These are phyloP conservation scores for Boletus vermiculosoides DNA, from an alignment of 768 basidiomycete genomes.

Conservation along the genomic window DNA sequence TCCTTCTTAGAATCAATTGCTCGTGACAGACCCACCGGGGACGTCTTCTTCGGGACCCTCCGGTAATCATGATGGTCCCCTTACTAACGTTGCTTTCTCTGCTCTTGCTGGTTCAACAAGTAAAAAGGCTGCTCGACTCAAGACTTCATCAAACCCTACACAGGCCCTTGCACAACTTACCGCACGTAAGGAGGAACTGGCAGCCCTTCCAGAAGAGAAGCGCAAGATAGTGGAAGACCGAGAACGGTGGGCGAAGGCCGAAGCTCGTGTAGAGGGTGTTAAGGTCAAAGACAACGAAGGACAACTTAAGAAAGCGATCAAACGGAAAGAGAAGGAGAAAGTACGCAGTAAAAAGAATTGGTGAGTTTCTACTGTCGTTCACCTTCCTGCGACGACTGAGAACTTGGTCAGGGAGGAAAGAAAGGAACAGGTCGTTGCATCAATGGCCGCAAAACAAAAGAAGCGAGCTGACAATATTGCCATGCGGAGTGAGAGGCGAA, in stretches of 20 bases:
- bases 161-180: constrained; percentile 83
- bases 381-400: background rate
- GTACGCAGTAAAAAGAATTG: constrained; percentile 80
- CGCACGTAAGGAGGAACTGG: constrained; percentile 74
- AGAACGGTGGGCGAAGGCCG: constrained; percentile 89
- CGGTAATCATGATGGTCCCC: constrained; percentile 38
- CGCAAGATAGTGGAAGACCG: constrained; percentile 76
- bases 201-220: constrained; percentile 77
- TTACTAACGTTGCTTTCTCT: constrained; percentile 74
- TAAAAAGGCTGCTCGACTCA: constrained; percentile 53
- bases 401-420: constrained; percentile 69
- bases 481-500: constrained; percentile 73
- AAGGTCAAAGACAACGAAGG: constrained; percentile 88
- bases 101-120: constrained; percentile 48
- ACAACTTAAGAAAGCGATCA: constrained; percentile 88
- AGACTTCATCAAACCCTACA: constrained; percentile 75
- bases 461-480: constrained; percentile 92
- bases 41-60: constrained; percentile 17
- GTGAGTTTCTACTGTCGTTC: constrained; percentile 43
- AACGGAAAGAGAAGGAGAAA: constrained; percentile 91
- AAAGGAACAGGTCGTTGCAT: constrained; percentile 70
- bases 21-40: constrained; percentile 55
- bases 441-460: constrained; percentile 85
- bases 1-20: constrained; percentile 56
- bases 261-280: constrained; percentile 81